Base-by-base conservation (phyloP, 805 yeast genomes). In the Sugiyamaella americana region DNA sequence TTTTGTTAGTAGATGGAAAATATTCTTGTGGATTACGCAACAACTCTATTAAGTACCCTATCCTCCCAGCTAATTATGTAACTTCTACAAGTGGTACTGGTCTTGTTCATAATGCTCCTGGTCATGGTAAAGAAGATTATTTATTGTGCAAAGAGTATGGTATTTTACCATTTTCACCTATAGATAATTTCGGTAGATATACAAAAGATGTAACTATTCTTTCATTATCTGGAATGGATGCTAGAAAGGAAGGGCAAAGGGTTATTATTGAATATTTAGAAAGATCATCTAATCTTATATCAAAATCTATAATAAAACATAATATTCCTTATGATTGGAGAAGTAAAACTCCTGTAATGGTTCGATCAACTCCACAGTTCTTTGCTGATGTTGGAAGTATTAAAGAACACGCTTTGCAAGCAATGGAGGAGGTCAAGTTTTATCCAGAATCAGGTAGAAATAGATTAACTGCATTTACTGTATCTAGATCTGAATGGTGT, bases 301-400 rank as follows among this genome's bases (percentile, higher is more conserved):
- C 71, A n/a, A 53, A 72, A 1, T 70, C 80, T 47, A 65, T 67
- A 32, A 67, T 71, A 30, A 66, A 62, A 8, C 99, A 93, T 65
- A 86, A 91, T 2, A 91, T 91, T 57, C 98, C 98, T 0, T 88
- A 87, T 60, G 98, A 93, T 62, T 93, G 98, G 98, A 76, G 98
- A 56, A 86, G 95, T 1, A 89, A 89, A 60, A 84, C 83, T 37
- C 98, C 98, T 0, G 88, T 93, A n/a, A 81, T 93, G 42, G 87
- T 93, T 49, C 73, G 98, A 50, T 81, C 98, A 0, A 93, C 98
- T 0, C 93, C 96, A 1, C 99, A 93, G 65, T 93, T 98, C 94
- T 93, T 93, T 64, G 84, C 93, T 5, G 85, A 89, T 61, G 84
- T 93, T 29, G 84, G 81, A 23, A 73, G 73, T 46, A 82, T 89